Evolutionary conservation across 208 protist species (phyloP), one percentile per base, ranked within the genome.

Genomic region (Leishmania aethiopica): DNA sequence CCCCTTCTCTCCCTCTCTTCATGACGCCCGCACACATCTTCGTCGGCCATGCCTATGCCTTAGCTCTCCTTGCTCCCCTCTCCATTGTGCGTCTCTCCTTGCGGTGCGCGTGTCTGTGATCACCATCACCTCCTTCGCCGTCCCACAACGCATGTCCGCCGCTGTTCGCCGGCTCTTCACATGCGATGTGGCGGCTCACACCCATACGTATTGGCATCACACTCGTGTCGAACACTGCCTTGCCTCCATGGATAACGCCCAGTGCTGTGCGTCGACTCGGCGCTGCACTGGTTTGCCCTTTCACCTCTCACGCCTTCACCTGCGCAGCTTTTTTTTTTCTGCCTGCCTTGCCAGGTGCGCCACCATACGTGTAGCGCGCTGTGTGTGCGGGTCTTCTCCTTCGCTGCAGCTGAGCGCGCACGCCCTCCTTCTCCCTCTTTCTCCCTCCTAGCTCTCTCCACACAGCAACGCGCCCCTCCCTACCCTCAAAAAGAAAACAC

Each of bases 31-130:
- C 19, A 40, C 71, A 57, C 71, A 8, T n/a, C 13, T 11, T 25
- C 67, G 40, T 1, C 25, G 42, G 5, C 2, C 40, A 53, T 78
- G 51, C 64, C 32, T 82, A 45, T 60, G 10, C 47, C 13, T 40
- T 75, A 25, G 25, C 35, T 60, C 32, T 81, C 37, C 72, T 69
- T 64, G 73, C 74, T n/a, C 57, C 57, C 57, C 62, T 25, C 28
- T 64, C 59, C 8, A 10, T 7, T 69, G 62, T 40, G 13, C 15
- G 10, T 40, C 62, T 40, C 62, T 40, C 32, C 62, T 69, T 15
- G 3, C 35, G 5, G 17, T 73, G 69, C 25, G 40, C 7, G 69
- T 49, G 40, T 51, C 32, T 40, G 11, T 40, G 13, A 64, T 64
- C 28, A 17, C 59, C 59, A 64, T 40, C 13, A 40, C 15, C 62